phyloP scores from a whole-genome alignment of 352 stramenopile genomes.

The Aphanomyces stellatus region DNA sequence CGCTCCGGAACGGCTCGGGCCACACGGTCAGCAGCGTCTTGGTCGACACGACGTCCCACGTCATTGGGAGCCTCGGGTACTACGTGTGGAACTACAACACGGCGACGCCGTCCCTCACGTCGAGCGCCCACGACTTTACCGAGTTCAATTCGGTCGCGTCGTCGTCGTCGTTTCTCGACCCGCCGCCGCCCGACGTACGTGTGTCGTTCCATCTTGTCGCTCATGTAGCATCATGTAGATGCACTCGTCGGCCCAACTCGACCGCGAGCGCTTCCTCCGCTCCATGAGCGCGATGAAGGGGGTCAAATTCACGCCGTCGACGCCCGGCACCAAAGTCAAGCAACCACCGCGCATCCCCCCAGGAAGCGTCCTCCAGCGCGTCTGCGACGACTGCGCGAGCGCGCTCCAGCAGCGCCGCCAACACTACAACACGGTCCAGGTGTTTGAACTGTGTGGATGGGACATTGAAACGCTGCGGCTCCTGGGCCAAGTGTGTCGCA shows the following conservation, averaged over 20 bases:
- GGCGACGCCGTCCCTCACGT: slow-evolving; percentile 1
- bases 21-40: slow-evolving; percentile 49
- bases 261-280: slow-evolving; percentile 9
- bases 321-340: neutral
- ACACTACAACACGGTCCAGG: slow-evolving; percentile 79
- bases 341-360: slow-evolving; percentile 29
- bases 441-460: slow-evolving; percentile 79
- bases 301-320: slow-evolving; percentile 6
- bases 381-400: slow-evolving; percentile 76
- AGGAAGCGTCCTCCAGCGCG: slow-evolving; percentile 64
- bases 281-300: neutral
- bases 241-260: neutral
- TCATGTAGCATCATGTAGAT: neutral
- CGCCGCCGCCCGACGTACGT: neutral
- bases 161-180: neutral
- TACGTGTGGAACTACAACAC: slow-evolving; percentile 36
- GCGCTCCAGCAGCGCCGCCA: slow-evolving; percentile 70
- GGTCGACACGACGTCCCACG: slow-evolving; percentile 57
- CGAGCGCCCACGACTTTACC: slow-evolving; percentile 10
- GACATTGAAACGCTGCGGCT: slow-evolving; percentile 62
- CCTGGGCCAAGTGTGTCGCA: slow-evolving; percentile 71
- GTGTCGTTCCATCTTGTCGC: neutral
- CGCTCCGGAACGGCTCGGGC: slow-evolving; percentile 12
- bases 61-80: slow-evolving; percentile 78
- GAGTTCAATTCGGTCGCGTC: slow-evolving; percentile 5